Evolutionary conservation across 257 asterid genomes (phyloP).

Genomic region (Solanum chiquidenum): DNA sequence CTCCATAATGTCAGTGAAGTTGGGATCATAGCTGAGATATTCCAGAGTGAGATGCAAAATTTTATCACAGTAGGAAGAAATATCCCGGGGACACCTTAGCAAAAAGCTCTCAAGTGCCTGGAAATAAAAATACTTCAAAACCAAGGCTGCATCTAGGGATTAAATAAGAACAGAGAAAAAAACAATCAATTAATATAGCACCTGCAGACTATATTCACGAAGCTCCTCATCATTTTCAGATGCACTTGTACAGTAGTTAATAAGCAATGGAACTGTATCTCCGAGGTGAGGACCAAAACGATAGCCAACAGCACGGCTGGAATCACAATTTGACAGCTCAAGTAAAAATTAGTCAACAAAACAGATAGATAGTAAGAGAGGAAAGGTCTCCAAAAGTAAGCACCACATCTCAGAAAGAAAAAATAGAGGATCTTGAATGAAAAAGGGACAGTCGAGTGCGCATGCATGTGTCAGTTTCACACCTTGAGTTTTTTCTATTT

Average conservation of each 20-base stretch:
- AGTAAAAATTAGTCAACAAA: background rate
- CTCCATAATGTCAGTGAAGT: constrained; percentile 97
- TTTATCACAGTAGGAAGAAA: constrained; percentile 68
- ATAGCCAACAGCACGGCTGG: constrained; percentile 97
- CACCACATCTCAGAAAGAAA: background rate
- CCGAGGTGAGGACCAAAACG: constrained; percentile 99
- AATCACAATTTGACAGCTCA: background rate
- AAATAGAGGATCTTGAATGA: background rate
- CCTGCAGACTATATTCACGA: constrained; percentile 98
- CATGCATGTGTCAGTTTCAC: background rate
- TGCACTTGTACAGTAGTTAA: constrained; percentile 81
- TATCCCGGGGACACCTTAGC: constrained; percentile 93
- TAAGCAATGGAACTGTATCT: constrained; percentile 81
- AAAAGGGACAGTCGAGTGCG: background rate
- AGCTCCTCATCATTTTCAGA: constrained; percentile 99
- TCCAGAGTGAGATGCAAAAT: constrained; percentile 78
- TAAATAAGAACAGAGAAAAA: background rate
- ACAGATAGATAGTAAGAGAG: background rate
- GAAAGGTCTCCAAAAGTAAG: background rate
- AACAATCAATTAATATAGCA: constrained; percentile 7
- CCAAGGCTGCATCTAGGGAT: background rate
- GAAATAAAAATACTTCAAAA: constrained; percentile 8
- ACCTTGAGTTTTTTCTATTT: background rate
- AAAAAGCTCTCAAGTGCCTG: constrained; percentile 95
- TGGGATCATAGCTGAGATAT: constrained; percentile 92